A percentile compares a stretch with the other conserved stretches of the same genome.
phyloP scores from a whole-genome alignment of 2,329 filamentous ascomycete species.

The Leptographium radiaticola region DNA sequence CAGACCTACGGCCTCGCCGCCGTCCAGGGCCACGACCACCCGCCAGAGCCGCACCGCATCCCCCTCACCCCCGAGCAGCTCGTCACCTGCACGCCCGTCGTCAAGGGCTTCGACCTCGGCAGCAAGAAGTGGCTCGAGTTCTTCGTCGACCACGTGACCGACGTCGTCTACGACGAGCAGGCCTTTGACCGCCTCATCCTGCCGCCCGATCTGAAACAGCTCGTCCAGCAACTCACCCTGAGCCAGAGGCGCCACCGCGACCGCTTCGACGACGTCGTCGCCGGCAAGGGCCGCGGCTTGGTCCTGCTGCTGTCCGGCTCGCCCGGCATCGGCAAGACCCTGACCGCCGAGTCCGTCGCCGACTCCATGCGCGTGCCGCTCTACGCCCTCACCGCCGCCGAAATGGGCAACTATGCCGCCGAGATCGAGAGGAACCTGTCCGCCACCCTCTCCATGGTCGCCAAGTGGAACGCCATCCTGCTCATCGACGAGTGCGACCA shows the following conservation, averaged over 20 bases:
- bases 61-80: constrained; percentile 15
- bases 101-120: constrained; percentile 30
- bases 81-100: constrained; percentile 14
- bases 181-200: constrained; percentile 26
- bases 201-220: constrained; percentile 15
- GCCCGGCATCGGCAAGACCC: constrained; percentile 36
- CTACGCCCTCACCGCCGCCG: constrained; percentile 46
- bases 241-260: constrained; percentile 16
- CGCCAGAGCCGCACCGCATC: not conserved
- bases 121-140: constrained; percentile 31
- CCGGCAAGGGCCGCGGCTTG: constrained; percentile 10
- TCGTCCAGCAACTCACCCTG: constrained; percentile 18
- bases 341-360: constrained; percentile 35
- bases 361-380: constrained; percentile 35
- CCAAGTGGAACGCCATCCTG: constrained; percentile 58
- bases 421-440: constrained; percentile 53
- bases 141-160: constrained; percentile 25
- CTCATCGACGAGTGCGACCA: constrained; percentile 57
- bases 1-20: not conserved
- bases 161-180: constrained; percentile 29
- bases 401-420: constrained; percentile 53
- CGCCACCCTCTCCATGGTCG: constrained; percentile 59
- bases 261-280: constrained; percentile 13
- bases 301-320: constrained; percentile 35
- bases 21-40: not conserved